Base-by-base conservation (phyloP, 2,329 filamentous ascomycete genomes). In the Ilyonectria destructans region DNA sequence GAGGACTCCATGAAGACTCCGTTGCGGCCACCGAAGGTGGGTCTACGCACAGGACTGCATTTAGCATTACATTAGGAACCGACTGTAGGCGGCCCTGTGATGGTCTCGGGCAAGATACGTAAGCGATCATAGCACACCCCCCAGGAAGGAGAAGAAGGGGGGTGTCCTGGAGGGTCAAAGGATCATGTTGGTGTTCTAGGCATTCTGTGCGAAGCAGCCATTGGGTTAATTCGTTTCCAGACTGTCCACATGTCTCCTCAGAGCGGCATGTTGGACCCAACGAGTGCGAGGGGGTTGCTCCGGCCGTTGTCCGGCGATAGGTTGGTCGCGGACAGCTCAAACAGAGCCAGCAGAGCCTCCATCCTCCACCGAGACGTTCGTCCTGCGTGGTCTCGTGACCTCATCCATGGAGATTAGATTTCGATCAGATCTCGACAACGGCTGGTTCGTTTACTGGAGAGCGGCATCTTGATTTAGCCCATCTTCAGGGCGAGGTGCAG, bases 401-500 rank as follows among this genome's bases (percentile, higher is more conserved):
- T 51, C 7, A 31, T 35, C 46, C 60, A 46, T 56, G 62, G 70
- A 72, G 70, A 74, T 74, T 70, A 62, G 65, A 71, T 73, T 51
- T 31, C 55, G 70, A 73, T 74, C 65, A 60, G 72, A 74, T 74
- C 72, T 73, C 26, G 63, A 58, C n/a, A 43, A 69, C 49, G 58
- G 67, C 54, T 52, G 55, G 46, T 23, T 66, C 56, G 46, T 40
- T 67, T 31, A 9, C 10, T 45, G 43, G n/a, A 3, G 52, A 57
- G 45, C 35, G 61, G 58, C n/a, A 29, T 63, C 40, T 61, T 71
- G 65, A 51, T 54, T 59, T 60, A 49, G 69, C 40, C 17, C 61
- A 33, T 43, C 55, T 37, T 69, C 71, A 75, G 70, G 37, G 65
- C 55, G 62, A 69, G 73, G 57, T 74, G 73, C 73, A 73, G 67